Percentiles rank a stretch among this genome's conserved stretches.
Evolutionary conservation across 495 filamentous ascomycete species (phyloP).

Genomic region (Aspergillus conjunctus): DNA sequence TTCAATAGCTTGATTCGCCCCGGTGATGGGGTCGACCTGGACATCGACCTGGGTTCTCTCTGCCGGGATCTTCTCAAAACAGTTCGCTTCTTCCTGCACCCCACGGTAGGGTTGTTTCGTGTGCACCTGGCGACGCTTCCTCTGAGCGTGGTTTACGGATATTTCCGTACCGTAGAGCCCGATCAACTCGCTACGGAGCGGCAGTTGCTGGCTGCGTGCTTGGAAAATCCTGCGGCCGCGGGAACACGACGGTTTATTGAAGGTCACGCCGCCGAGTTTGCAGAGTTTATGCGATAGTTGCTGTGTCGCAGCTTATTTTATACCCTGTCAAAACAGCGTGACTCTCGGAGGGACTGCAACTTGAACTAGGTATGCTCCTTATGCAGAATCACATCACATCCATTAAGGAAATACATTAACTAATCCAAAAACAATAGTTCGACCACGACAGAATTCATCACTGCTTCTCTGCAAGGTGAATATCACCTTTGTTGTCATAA

Average conservation of each 20-base stretch:
- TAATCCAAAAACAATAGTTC: neutral
- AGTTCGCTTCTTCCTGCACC: conserved; percentile 4
- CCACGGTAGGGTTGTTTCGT: conserved; percentile 7
- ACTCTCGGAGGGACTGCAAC: too few species aligned
- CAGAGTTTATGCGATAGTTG: neutral
- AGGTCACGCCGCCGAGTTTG: neutral
- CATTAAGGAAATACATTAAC: neutral
- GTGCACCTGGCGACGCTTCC: conserved; percentile 1
- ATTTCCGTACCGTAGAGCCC: neutral
- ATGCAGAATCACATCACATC: too few species aligned
- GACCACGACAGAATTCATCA: neutral
- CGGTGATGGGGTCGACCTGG: neutral
- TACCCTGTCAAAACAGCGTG: too few species aligned
- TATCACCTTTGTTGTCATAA: conserved; percentile 65
- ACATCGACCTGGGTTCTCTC: conserved; percentile 2
- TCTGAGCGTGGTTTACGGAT: conserved; percentile 2
- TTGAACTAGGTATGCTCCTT: too few species aligned
- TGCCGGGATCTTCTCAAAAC: conserved; percentile 13
- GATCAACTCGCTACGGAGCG: neutral
- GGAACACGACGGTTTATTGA: conserved; percentile 10
- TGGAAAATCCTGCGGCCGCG: conserved; percentile 9
- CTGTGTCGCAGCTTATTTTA: too few species aligned
- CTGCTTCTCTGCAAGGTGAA: conserved; percentile 36
- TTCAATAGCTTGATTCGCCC: neutral
- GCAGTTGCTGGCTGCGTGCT: conserved; percentile 1